phyloP scores from a whole-genome alignment of 495 filamentous ascomycete species.

The Neohortaea acidophila region DNA sequence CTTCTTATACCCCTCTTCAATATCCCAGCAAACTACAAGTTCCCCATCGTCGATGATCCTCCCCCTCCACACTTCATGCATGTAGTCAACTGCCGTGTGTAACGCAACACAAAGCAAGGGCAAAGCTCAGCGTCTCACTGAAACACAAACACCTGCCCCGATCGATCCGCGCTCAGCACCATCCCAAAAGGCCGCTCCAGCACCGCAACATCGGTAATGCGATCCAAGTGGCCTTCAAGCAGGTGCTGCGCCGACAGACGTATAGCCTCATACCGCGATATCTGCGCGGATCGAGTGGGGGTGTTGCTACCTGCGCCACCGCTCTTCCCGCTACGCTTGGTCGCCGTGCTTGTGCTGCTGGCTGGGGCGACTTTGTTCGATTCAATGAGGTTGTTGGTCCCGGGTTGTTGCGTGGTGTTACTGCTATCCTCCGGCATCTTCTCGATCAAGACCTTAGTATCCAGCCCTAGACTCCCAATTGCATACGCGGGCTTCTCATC shows the following conservation, averaged over 20 bases:
- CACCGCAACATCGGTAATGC: conserved; percentile 73
- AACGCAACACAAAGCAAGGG: too few species aligned
- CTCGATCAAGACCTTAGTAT: conserved; percentile 60
- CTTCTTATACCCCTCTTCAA: too few species aligned
- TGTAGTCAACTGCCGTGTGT: too few species aligned
- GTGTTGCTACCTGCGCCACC: background rate
- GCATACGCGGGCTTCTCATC: conserved; percentile 59
- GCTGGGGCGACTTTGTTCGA: conserved; percentile 21
- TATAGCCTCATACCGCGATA: conserved; percentile 61
- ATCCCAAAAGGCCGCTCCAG: conserved; percentile 84
- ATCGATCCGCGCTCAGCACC: conserved; percentile 77
- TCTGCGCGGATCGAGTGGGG: background rate
- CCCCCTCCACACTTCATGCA: too few species aligned
- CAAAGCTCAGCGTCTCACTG: too few species aligned
- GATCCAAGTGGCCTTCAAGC: conserved; percentile 74
- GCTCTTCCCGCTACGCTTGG: conserved; percentile 26
- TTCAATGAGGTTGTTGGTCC: conserved; percentile 20
- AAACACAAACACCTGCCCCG: conserved; percentile 87
- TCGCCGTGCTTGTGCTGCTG: conserved; percentile 19
- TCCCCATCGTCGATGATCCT: too few species aligned
- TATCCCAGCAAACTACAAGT: too few species aligned
- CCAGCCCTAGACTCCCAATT: conserved; percentile 49
- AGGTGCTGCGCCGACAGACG: conserved; percentile 67
- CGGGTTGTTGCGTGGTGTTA: background rate
- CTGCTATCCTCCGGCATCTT: conserved; percentile 35